Conservation (phyloP, 768 basidiomycete genomes). For the Russula abietina region DNA sequence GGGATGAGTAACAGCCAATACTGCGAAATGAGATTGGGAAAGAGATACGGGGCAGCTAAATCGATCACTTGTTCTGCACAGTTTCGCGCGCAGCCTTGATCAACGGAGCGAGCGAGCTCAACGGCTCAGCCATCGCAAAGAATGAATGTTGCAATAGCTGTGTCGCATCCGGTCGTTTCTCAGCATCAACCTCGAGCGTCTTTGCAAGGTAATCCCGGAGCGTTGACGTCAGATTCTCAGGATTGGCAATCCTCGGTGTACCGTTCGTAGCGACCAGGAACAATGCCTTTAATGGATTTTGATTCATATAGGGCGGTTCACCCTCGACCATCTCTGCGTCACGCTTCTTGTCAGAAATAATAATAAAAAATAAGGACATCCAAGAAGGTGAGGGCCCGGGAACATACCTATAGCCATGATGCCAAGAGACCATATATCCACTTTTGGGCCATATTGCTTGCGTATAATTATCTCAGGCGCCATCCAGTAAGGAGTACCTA, state of each 20-base stretch:
- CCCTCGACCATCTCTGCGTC: constrained; percentile 92
- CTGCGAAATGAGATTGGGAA: background rate
- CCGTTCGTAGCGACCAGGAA: constrained; percentile 98
- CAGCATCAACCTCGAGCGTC: constrained; percentile 89
- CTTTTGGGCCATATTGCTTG: constrained; percentile 96
- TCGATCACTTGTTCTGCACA: constrained; percentile 40
- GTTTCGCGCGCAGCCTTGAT: constrained; percentile 92
- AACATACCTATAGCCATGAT: constrained; percentile 63
- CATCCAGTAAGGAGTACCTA: constrained; percentile 95
- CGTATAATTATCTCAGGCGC: constrained; percentile 96
- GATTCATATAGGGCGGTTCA: constrained; percentile 92
- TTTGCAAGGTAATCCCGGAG: constrained; percentile 88
- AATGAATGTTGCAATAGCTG: constrained; percentile 82
- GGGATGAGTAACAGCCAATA: constrained; percentile 2
- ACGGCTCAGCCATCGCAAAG: constrained; percentile 81
- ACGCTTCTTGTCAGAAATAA: background rate
- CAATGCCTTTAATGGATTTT: constrained; percentile 91
- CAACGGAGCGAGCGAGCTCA: constrained; percentile 80
- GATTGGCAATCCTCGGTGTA: constrained; percentile 92
- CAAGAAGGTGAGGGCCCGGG: constrained; percentile 38
- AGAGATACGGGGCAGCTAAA: background rate
- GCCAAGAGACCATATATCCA: constrained; percentile 93
- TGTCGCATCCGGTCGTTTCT: constrained; percentile 83
- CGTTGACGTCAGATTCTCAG: constrained; percentile 61
- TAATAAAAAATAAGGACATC: background rate